Base-by-base conservation (phyloP, 306 rosid species). In the Abrus precatorius region DNA sequence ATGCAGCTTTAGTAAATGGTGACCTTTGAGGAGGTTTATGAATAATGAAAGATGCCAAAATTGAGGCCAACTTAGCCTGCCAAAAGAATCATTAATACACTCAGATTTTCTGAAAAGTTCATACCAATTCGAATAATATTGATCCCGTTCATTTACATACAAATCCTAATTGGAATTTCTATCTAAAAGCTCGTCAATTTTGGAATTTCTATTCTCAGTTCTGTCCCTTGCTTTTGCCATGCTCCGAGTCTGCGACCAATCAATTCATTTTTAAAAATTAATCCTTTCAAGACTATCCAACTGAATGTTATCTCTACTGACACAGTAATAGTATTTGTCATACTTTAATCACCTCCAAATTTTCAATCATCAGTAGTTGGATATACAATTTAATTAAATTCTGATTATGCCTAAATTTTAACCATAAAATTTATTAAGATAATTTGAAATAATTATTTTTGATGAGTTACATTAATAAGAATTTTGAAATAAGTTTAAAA, bases 1-100 rank as follows among this genome's bases (percentile, higher is more conserved):
- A 84, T 1, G 98, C 93, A 47, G 98, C 95, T 88, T 88, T 89
- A 67, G 88, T 75, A 81, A 95, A 93, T 36, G 96, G 82, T 7
- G 90, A 91, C 76, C 92, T 88, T 50, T 90, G 91, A 9, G 87
- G 96, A 72, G 97, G 94, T 84, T 89, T 87, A 45, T 90, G 99
- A 77, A 95, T 93, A 4, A 95, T 91, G 85, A 93, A 95, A 79
- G 95, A 89, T 29, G 96, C 96, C 94, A 95, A 77, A 74, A 89
- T 74, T n/a, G 94, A 88, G 64, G 98, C 98, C 91, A 93, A 84
- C 82, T 90, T 93, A 27, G 96, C 87, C 97, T 95, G 89, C 79
- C 74, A 78, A 66, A 28, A 76, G 14, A 30, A 62, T 41, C 72
- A 85, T 4, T 4, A 36, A 36, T 1, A 36, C 48, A 60, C 54